A percentile compares a stretch with the other conserved stretches of the same genome.
phyloP scores from a whole-genome alignment of 2,329 filamentous ascomycete species.

The Fusarium proliferatum region DNA sequence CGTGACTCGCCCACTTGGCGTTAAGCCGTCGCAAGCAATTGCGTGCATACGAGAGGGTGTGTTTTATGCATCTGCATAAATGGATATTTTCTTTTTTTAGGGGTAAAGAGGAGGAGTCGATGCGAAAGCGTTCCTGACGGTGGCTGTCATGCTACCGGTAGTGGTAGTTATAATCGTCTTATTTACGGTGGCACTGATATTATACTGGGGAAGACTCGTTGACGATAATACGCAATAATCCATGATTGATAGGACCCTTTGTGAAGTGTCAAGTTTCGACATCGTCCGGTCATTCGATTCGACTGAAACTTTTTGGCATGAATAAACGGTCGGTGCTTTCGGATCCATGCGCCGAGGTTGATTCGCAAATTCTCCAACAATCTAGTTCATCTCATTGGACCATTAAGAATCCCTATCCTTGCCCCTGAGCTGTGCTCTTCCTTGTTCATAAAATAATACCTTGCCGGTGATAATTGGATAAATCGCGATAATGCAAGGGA shows the following conservation, averaged over 20 bases:
- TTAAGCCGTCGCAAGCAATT: not conserved
- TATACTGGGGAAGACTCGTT: not conserved
- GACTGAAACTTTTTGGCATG: conserved; percentile 1
- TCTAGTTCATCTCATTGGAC: not conserved
- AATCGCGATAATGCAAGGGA: conserved; percentile 6
- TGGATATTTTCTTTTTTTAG: not conserved
- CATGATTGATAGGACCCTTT: conserved; percentile 4
- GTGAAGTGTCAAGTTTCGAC: conserved; percentile 9
- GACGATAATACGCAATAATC: not conserved
- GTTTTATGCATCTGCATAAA: conserved; percentile 18
- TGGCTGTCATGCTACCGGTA: not conserved
- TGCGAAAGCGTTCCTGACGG: not conserved
- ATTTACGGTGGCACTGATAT: not conserved
- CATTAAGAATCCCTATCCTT: not conserved
- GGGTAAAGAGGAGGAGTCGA: not conserved
- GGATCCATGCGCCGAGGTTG: not conserved
- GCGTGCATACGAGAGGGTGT: not conserved
- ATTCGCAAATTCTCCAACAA: not conserved
- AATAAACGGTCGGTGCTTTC: conserved; percentile 10
- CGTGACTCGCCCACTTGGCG: conserved; percentile 7
- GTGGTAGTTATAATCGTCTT: not conserved
- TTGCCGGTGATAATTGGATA: not conserved
- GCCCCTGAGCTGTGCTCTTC: conserved; percentile 1
- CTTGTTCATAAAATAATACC: not conserved
- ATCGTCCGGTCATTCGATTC: not conserved